Conservation (phyloP, 1,139 yeast species). For the Pichia sp. region DNA sequence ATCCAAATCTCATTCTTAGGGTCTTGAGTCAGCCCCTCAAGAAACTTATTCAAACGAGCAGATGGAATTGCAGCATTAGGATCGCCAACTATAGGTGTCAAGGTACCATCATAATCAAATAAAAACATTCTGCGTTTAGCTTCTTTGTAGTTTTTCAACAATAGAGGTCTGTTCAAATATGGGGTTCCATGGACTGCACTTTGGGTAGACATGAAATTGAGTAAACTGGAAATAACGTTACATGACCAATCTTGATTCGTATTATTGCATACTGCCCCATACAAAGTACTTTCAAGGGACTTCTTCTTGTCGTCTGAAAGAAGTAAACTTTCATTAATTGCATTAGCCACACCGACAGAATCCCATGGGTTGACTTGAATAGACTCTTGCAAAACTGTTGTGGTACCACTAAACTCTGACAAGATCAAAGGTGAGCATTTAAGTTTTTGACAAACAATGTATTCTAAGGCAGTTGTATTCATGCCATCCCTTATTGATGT, state of each 20-base stretch:
- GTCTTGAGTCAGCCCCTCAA: slow-evolving; percentile 63
- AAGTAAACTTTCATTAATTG: slow-evolving; percentile 64
- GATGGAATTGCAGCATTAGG: slow-evolving; percentile 99
- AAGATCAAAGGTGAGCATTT: slow-evolving; percentile 72
- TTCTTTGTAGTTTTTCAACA: slow-evolving; percentile 54
- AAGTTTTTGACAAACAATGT: slow-evolving; percentile 79
- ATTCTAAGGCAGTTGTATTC: slow-evolving; percentile 92
- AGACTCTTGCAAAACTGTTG: slow-evolving; percentile 74
- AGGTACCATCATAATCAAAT: slow-evolving; percentile 96
- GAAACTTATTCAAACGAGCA: slow-evolving; percentile 56
- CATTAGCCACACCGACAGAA: slow-evolving; percentile 83
- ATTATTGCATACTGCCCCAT: slow-evolving; percentile 60
- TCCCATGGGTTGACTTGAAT: slow-evolving; percentile 96
- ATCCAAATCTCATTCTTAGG: slow-evolving; percentile 90
- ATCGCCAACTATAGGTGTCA: slow-evolving; percentile 91
- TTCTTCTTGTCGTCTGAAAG: slow-evolving; percentile 45
- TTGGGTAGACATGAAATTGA: slow-evolving; percentile 35
- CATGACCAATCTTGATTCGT: slow-evolving; percentile 83
- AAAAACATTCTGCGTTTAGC: slow-evolving; percentile 73
- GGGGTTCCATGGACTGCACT: slow-evolving; percentile 65
- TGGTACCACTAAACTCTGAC: slow-evolving; percentile 92
- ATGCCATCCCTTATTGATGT: slow-evolving; percentile 94
- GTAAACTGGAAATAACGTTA: slow-evolving; percentile 52
- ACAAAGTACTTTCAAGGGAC: slow-evolving; percentile 49
- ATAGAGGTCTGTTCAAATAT: slow-evolving; percentile 68